A percentile compares a stretch with the other conserved stretches of the same genome.
Conservation (phyloP, 345 rosid species). For the Acer negundo region DNA sequence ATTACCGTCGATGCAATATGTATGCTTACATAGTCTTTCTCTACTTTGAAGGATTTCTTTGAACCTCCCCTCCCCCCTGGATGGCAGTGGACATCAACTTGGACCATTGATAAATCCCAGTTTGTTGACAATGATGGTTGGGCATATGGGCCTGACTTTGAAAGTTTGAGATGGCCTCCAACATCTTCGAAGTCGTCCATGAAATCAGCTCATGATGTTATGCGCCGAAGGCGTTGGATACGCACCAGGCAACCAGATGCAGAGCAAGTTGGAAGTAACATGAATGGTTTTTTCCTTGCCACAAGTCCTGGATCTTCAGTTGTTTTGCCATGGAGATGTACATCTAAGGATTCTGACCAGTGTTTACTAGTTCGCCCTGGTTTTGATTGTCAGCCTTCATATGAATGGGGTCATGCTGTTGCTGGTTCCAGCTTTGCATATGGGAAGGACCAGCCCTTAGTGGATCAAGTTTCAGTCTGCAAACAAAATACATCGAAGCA, state of each 20-base stretch:
- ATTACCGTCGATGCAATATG: neutral
- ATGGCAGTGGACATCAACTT: constrained; percentile 64
- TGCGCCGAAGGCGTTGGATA: constrained; percentile 66
- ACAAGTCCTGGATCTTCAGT: constrained; percentile 70
- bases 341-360: constrained; percentile 62
- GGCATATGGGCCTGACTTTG: constrained; percentile 64
- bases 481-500: constrained; percentile 63
- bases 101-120: constrained; percentile 58
- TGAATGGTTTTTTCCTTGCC: constrained; percentile 31
- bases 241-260: constrained; percentile 44
- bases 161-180: constrained; percentile 57
- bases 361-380: constrained; percentile 74
- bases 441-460: constrained; percentile 71
- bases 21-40: constrained; percentile 12
- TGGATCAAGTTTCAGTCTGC: constrained; percentile 64
- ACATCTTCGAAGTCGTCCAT: constrained; percentile 31
- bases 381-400: constrained; percentile 51
- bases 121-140: constrained; percentile 61
- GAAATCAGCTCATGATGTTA: constrained; percentile 43
- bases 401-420: constrained; percentile 67
- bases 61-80: constrained; percentile 59
- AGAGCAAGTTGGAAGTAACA: constrained; percentile 24
- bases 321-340: constrained; percentile 85
- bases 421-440: constrained; percentile 57
- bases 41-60: constrained; percentile 49